These are phyloP conservation scores for Populus hybrid DNA, from an alignment of 441 rosid species.

Conservation along the genomic window DNA sequence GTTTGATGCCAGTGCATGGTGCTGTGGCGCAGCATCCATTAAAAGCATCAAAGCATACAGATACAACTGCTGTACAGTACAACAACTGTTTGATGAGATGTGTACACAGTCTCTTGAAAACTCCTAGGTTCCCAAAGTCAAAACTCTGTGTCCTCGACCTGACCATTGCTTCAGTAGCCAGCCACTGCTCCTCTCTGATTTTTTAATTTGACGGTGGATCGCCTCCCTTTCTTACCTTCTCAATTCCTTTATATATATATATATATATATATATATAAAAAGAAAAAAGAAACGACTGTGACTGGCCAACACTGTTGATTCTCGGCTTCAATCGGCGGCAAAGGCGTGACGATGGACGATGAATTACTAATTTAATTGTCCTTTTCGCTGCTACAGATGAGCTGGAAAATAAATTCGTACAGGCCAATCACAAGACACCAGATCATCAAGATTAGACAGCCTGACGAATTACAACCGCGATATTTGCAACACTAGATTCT, in stretches of 20 bases:
- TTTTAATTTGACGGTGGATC: neutral
- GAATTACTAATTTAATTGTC: neutral
- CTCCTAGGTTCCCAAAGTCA: constrained; percentile 6
- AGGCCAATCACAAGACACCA: neutral
- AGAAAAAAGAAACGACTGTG: neutral
- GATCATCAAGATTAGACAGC: neutral
- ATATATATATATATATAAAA: neutral
- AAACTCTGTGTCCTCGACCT: constrained; percentile 1
- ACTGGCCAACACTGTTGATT: neutral
- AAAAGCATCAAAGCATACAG: neutral
- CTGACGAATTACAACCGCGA: neutral
- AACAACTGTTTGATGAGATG: neutral
- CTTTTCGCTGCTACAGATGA: neutral
- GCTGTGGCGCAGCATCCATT: neutral
- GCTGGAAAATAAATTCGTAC: neutral
- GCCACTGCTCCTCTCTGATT: neutral
- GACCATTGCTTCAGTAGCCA: neutral
- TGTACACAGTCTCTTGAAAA: neutral
- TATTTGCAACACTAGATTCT: too few species aligned
- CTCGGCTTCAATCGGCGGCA: neutral
- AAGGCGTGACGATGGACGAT: neutral
- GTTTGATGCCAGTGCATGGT: neutral
- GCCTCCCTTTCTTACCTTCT: neutral
- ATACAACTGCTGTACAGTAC: neutral
- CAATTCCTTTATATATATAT: neutral